These are phyloP conservation scores for Trypanosoma cruzi DNA, from an alignment of 208 protist genomes.

Conservation along the genomic window DNA sequence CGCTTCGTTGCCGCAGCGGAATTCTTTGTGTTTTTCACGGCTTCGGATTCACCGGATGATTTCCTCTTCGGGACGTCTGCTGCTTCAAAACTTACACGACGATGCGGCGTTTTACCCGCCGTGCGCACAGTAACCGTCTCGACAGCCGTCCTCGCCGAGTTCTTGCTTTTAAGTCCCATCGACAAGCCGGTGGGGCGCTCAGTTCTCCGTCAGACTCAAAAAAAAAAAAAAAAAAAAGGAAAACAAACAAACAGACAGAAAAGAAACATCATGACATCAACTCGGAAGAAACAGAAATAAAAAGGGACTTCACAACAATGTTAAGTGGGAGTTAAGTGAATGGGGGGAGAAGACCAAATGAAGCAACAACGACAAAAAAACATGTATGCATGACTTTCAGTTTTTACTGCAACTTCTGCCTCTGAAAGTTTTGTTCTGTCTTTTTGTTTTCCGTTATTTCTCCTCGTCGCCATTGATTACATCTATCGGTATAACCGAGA, in stretches of 20 bases:
- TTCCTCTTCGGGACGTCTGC: background rate
- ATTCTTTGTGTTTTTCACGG: no score
- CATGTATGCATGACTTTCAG: no score
- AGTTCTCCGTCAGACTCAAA: no score
- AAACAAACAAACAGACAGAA: background rate
- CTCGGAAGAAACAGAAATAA: background rate
- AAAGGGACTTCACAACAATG: no score
- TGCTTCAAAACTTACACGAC: constrained; percentile 21
- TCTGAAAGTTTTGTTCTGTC: no score
- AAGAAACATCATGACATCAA: background rate
- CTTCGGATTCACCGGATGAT: background rate
- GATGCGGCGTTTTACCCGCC: constrained; percentile 7
- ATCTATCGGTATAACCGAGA: no score
- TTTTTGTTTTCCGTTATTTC: background rate
- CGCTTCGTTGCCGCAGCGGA: constrained; percentile 23
- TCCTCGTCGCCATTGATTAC: background rate
- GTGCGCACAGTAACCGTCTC: constrained; percentile 24
- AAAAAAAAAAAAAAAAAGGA: background rate
- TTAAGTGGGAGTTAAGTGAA: no score
- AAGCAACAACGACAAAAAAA: no score
- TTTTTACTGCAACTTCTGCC: no score
- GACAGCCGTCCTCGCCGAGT: constrained; percentile 8
- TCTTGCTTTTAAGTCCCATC: constrained; percentile 3
- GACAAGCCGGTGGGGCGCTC: background rate
- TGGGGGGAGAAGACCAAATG: no score